Percentiles rank a stretch among this genome's conserved stretches.
Conservation (phyloP, 768 basidiomycete species). For the Lentinula sp. region DNA sequence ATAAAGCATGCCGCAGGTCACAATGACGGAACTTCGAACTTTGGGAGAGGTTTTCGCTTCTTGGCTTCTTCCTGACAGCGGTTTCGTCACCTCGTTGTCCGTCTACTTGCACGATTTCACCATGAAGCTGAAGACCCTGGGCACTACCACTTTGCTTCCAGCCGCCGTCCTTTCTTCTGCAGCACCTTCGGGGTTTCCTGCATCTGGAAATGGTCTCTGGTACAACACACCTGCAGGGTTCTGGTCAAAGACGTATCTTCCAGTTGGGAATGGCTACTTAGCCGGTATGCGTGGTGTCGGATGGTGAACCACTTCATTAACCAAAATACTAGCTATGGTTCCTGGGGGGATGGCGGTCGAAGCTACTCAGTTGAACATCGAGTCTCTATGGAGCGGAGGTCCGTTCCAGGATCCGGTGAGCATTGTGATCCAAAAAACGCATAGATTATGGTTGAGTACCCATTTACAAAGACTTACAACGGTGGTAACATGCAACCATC, state of each 20-base stretch:
- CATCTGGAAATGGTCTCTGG: slow-evolving; percentile 74
- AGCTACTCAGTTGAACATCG: slow-evolving; percentile 64
- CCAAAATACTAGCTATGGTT: slow-evolving; percentile 44
- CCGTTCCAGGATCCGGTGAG: slow-evolving; percentile 60
- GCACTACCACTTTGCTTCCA: not conserved
- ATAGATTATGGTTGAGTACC: not conserved
- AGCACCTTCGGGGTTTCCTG: slow-evolving; percentile 47
- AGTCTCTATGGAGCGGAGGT: slow-evolving; percentile 73
- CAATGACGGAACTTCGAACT: not conserved
- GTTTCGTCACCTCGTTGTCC: not conserved
- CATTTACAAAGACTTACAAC: slow-evolving; percentile 47
- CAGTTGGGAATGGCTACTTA: slow-evolving; percentile 70
- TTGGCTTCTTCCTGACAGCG: not conserved
- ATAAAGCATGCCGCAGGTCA: not conserved
- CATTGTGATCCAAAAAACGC: not conserved
- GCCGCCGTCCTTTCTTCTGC: slow-evolving; percentile 11
- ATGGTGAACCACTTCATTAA: not conserved
- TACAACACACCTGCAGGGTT: slow-evolving; percentile 44
- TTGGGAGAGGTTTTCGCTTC: not conserved
- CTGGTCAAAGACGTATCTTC: slow-evolving; percentile 60
- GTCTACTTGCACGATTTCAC: not conserved
- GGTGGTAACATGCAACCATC: slow-evolving; percentile 58
- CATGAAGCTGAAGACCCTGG: not conserved
- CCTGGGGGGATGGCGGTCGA: slow-evolving; percentile 58
- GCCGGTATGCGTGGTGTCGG: slow-evolving; percentile 35